A percentile compares a stretch with the other conserved stretches of the same genome.
These are phyloP conservation scores for Ceratobasidium sp. DNA, from an alignment of 1,284 basidiomycete genomes.

Conservation along the genomic window DNA sequence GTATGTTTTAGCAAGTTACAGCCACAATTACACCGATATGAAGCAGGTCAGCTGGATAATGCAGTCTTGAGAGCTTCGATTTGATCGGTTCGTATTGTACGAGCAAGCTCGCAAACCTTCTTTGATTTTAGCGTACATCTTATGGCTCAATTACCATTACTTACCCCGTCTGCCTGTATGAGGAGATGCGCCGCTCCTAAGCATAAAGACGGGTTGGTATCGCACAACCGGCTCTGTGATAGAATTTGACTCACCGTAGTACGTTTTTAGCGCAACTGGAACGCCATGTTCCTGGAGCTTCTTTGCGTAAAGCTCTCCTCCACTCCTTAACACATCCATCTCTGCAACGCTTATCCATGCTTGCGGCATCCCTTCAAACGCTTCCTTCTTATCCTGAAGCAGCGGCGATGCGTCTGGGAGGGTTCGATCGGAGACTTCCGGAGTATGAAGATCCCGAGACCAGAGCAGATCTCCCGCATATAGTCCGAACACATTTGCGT, in stretches of 20 bases:
- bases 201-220: no score
- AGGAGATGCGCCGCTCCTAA: conserved; percentile 20
- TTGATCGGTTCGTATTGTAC: conserved; percentile 3
- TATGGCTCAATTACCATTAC: neutral
- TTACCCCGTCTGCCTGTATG: conserved; percentile 25
- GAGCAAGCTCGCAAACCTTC: conserved; percentile 39
- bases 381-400: conserved; percentile 68
- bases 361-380: conserved; percentile 66
- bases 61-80: conserved; percentile 2
- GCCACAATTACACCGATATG: no score
- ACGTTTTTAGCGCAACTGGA: conserved; percentile 63
- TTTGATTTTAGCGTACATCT: neutral
- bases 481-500: conserved; percentile 71
- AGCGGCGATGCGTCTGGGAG: conserved; percentile 79
- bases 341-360: conserved; percentile 63
- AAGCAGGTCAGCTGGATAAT: neutral
- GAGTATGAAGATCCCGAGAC: conserved; percentile 77
- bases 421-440: conserved; percentile 68
- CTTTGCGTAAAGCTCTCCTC: conserved; percentile 74
- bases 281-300: conserved; percentile 70
- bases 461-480: conserved; percentile 75
- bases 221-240: no score
- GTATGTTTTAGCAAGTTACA: no score
- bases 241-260: conserved; percentile 3
- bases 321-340: conserved; percentile 74